phyloP scores from a whole-genome alignment of 73 alveolate species.

The Durusdinium trenchii region DNA sequence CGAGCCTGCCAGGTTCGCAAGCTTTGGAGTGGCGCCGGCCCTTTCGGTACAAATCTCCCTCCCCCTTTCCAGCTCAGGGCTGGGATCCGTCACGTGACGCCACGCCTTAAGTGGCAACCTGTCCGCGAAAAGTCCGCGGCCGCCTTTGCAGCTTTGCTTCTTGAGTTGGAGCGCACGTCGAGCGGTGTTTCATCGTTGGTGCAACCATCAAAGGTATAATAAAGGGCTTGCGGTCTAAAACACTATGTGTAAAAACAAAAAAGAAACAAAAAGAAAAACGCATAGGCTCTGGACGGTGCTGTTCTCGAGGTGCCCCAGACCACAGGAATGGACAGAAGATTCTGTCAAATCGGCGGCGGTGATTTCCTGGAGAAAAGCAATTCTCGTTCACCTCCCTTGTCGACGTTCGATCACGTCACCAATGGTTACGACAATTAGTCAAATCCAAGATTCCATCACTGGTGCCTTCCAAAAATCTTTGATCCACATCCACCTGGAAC shows the following conservation, averaged over 20 bases:
- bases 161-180: too few relatives aligned
- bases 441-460: background rate
- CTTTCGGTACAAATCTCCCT: too few relatives aligned
- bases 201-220: background rate
- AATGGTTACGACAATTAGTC: background rate
- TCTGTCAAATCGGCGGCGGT: conserved; percentile 65
- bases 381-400: too few relatives aligned
- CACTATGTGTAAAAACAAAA: background rate
- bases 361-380: conserved; percentile 53
- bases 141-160: too few relatives aligned
- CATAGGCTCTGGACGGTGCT: background rate
- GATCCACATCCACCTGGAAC: conserved; percentile 86
- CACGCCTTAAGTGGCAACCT: too few relatives aligned
- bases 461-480: conserved; percentile 54
- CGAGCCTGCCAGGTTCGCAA: too few relatives aligned
- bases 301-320: background rate
- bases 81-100: too few relatives aligned
- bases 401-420: too few relatives aligned
- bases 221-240: background rate
- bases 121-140: too few relatives aligned
- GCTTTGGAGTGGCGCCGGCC: too few relatives aligned
- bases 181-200: background rate
- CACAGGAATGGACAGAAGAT: conserved; percentile 76
- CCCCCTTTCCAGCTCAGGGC: too few relatives aligned
- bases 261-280: background rate